Base-by-base conservation (phyloP, 169 alveolate species). In the Cryptosporidium xiaoi region DNA sequence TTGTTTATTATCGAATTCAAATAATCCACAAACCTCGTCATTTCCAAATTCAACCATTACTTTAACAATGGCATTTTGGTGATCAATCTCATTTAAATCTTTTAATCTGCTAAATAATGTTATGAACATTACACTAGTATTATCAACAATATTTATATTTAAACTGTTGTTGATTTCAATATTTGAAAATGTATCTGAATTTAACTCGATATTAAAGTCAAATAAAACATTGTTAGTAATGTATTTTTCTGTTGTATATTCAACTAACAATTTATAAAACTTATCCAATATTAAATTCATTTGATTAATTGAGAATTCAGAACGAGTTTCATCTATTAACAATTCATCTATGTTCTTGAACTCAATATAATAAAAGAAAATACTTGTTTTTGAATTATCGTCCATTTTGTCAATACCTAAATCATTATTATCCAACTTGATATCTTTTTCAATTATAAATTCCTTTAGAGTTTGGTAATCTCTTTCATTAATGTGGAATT, bases 331-430 rank as follows among this genome's bases (percentile, higher is more conserved):
- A 8, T 56, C 83, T 2, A 16, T 33, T 10, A 69, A 4, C 3
- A 56, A 36, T 31, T 69, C 29, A 31, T 69, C 83, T 20, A 69
- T 55, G 40, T 33, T 69, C 20, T 64, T 69, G 68, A 69, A 69
- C 16, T 69, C 83, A 8, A 69, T 51, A 27, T 27, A 60, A 5
- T 40, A 24, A 13, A 69, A 31, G 34, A 69, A 69, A 13, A 5
- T 5, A 13, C 36, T 40, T 15, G 29, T 56, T 15, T 18, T 51
- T 3, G 65, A 50, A 13, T 69, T 64, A 24, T 69, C 83, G 48
- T 8, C 4, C 4, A 40, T 8, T 12, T 69, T 29, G 50, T 31
- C 56, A 8, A 10, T 13, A 3, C 16, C 6, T 51, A n/a, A 15
- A 15, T 69, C 20, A 4, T 48, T 46, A n/a, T 48, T 62, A 2